These are phyloP conservation scores for Ceratobasidium sp. DNA, from an alignment of 1,284 basidiomycete species.

Conservation along the genomic window DNA sequence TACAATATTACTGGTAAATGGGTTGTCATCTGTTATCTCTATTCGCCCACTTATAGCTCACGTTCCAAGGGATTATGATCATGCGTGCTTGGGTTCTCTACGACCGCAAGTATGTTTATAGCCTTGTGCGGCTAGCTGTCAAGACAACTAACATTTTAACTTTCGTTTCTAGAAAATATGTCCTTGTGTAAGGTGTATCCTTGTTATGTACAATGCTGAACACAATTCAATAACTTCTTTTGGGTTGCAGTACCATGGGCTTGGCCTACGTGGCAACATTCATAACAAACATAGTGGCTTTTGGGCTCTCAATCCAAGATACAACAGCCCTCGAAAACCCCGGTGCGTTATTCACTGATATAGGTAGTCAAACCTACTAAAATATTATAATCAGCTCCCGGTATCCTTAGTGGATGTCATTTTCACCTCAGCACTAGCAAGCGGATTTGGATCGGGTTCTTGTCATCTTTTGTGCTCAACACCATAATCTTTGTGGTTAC, in stretches of 20 bases:
- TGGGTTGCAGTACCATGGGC: not conserved
- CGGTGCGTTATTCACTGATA: no score
- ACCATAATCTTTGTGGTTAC: slow-evolving; percentile 7
- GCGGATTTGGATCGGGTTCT: no score
- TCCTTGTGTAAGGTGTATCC: not conserved
- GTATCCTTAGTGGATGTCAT: no score
- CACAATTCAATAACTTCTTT: not conserved
- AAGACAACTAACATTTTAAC: not conserved
- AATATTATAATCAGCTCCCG: no score
- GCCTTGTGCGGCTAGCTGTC: not conserved
- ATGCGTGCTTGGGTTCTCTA: slow-evolving; percentile 32
- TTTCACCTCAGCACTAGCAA: no score
- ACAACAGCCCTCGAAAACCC: no score
- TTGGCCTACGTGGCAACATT: not conserved
- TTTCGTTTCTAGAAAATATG: not conserved
- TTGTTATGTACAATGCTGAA: not conserved
- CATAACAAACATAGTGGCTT: no score
- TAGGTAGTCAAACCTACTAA: no score
- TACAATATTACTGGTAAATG: slow-evolving; percentile 31
- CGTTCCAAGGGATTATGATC: slow-evolving; percentile 14
- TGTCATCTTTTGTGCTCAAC: slow-evolving; percentile 1
- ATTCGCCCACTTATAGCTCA: not conserved
- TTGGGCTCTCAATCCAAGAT: no score
- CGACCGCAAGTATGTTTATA: slow-evolving; percentile 13
- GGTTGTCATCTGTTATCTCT: no score